Base-by-base conservation (phyloP, 192 early-diverging fungal genomes). In the Podila horticola region DNA sequence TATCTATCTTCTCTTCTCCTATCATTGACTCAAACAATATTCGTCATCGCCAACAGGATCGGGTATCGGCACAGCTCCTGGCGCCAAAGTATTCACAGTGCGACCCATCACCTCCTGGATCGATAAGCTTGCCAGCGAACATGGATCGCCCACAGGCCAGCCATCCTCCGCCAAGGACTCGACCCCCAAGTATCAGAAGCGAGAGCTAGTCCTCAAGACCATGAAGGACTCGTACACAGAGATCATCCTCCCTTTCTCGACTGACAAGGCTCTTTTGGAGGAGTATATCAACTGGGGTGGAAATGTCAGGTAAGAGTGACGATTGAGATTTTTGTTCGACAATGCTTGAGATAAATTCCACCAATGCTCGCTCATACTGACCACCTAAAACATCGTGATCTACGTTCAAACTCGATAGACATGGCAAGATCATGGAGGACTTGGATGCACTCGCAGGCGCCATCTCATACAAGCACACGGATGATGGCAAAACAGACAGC, bases 371-470 rank as follows among this genome's bases (percentile, higher is more conserved):
- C 41, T 45, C 41, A 15, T 17, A 17, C 41, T 45, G 4, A 45
- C 41, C 4, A 17, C 41, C 1, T 28, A 28, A 29, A 57, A 26
- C 12, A 29, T 3, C 30, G 26, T 30, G 36, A 13, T 41, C 24
- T 22, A 24, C 51, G 48, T 11, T 48, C 41, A 24, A 36, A 19
- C 20, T 62, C 41, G 30, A 19, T 41, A 85, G 89, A 68, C 70
- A 94, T 5, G 95, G 95, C 45, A 96, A 94, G 83, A 86, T 98
- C 19, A 83, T 98, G 36, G 95, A 97, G 75, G 93, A 94, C 59
- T 74, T 94, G 58, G 97, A 98, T 82, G 90, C 93, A 0, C 75
- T 97, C 45, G 95, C 95, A n/a, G 93, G 90, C 4, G 88, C 88
- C 9, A 90, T 96, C 51, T 86, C 91, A 9, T 96, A 94, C 82